phyloP scores from a whole-genome alignment of 768 basidiomycete genomes.

The Podaxis sp. region DNA sequence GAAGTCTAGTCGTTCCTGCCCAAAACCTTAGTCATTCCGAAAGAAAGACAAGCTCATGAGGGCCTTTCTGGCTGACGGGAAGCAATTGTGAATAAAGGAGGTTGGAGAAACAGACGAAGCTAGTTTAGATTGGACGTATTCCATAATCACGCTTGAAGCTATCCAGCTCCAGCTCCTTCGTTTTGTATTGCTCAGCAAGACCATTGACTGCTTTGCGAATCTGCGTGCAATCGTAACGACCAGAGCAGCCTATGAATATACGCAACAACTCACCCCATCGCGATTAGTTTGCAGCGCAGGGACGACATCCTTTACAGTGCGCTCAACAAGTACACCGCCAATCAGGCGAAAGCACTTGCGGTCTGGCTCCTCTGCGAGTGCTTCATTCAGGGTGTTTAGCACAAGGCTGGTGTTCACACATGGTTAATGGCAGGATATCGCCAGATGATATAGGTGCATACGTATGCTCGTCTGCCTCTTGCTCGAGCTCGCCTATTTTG shows the following conservation, averaged over 20 bases:
- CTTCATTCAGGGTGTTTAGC: constrained; percentile 80
- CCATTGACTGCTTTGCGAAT: constrained; percentile 77
- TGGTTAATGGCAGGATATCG: constrained; percentile 1
- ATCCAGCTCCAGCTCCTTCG: constrained; percentile 82
- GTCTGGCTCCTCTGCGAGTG: constrained; percentile 75
- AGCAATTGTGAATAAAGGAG: not conserved
- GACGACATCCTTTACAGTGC: constrained; percentile 92
- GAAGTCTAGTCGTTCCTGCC: not conserved
- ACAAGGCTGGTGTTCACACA: constrained; percentile 59
- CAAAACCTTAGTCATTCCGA: not conserved
- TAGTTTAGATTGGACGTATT: constrained; percentile 56
- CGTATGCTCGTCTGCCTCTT: constrained; percentile 95
- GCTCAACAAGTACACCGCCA: constrained; percentile 92
- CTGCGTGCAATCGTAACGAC: constrained; percentile 34
- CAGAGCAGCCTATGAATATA: constrained; percentile 5
- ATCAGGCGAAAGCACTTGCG: constrained; percentile 96
- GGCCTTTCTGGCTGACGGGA: not conserved
- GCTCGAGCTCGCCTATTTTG: constrained; percentile 95
- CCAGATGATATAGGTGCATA: constrained; percentile 32
- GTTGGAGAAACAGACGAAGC: constrained; percentile 20
- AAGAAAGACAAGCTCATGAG: not conserved
- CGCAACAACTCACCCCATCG: constrained; percentile 54
- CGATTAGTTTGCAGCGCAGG: constrained; percentile 87
- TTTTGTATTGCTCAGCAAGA: constrained; percentile 83
- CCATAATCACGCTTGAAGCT: constrained; percentile 73